Conservation (phyloP, 768 basidiomycete species). For the Imleria badia region DNA sequence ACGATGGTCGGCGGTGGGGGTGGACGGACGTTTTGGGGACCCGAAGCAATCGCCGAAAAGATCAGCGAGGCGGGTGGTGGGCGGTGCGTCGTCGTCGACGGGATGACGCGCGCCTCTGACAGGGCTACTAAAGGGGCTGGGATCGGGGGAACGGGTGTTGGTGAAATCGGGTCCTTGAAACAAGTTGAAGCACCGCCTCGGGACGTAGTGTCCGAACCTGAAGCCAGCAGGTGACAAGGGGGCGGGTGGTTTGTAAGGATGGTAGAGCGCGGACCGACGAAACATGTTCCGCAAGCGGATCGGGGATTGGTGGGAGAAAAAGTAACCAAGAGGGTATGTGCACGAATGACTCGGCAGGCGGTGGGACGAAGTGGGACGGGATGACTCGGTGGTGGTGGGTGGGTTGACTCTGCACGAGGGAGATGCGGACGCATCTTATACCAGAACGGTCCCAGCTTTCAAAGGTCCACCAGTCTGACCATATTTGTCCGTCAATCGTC, state of each 20-base stretch:
- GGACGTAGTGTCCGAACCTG: slow-evolving; percentile 24
- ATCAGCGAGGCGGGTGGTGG: slow-evolving; percentile 5
- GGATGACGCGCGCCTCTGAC: neutral
- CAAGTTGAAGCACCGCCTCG: slow-evolving; percentile 19
- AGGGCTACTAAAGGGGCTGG: slow-evolving; percentile 22
- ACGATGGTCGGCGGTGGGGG: neutral
- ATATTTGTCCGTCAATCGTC: slow-evolving; percentile 7
- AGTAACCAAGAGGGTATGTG: neutral
- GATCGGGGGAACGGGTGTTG: slow-evolving; percentile 10
- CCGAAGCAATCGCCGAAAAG: neutral
- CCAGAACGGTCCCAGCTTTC: neutral
- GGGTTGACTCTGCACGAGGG: neutral
- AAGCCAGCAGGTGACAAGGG: slow-evolving; percentile 26
- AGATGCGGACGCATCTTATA: slow-evolving; percentile 19
- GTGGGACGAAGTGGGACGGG: neutral
- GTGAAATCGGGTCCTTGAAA: slow-evolving; percentile 14
- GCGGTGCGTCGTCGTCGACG: slow-evolving; percentile 10
- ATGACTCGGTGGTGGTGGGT: neutral
- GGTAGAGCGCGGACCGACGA: slow-evolving; percentile 5
- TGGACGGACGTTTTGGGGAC: neutral
- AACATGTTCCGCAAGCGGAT: slow-evolving; percentile 18
- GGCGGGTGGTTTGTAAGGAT: slow-evolving; percentile 15
- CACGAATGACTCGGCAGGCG: neutral
- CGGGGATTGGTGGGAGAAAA: neutral
- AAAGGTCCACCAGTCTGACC: slow-evolving; percentile 4